Evolutionary conservation across 139 green algal species (phyloP), one percentile per base, ranked within the genome.

Genomic region (Coelastrella sp.): DNA sequence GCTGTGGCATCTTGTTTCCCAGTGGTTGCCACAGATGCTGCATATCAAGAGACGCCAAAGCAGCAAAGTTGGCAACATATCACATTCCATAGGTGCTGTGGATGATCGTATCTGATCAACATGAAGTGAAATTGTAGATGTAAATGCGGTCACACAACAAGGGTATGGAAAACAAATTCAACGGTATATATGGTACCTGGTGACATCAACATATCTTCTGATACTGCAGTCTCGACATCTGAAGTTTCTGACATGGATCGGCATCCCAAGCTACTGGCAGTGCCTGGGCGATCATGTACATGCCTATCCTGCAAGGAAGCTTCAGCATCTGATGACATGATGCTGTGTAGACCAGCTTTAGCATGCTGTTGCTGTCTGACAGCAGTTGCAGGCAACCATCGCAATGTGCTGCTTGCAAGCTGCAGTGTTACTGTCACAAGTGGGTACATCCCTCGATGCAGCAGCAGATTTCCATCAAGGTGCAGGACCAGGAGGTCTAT

Each of bases 401-500:
- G 51, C 51, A 71, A 40, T 25, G 11, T 32, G 48, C 85, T 60
- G 19, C 6, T 27, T 11, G 59, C 19, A 23, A 78, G 45, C 15
- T 71, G 60, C 2, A 43, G 30, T 13, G 15, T 72, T 5, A 92
- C 64, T 8, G 80, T 62, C 25, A 81, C 88, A 2, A 94, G 45
- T 21, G 45, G 78, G 30, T 66, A 62, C 1, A 8, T 30, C 32
- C 88, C 92, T 1, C 88, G 77, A 32, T 91, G 88, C 73, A 95
- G 85, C 35, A 72, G 35, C 43, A 95, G 86, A 37, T 81, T 81
- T 2, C 84, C 82, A 41, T 78, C 41, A 5, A 83, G 88, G 23
- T 89, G 83, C 67, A 95, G 81, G 72, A 95, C 38, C 13, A 95
- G 87, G 17, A 95, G 64, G 77, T 95, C 92, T 0, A 82, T 30